These are phyloP conservation scores for Penicillium verrucosum DNA, from an alignment of 2,329 filamentous ascomycete genomes.

Conservation along the genomic window DNA sequence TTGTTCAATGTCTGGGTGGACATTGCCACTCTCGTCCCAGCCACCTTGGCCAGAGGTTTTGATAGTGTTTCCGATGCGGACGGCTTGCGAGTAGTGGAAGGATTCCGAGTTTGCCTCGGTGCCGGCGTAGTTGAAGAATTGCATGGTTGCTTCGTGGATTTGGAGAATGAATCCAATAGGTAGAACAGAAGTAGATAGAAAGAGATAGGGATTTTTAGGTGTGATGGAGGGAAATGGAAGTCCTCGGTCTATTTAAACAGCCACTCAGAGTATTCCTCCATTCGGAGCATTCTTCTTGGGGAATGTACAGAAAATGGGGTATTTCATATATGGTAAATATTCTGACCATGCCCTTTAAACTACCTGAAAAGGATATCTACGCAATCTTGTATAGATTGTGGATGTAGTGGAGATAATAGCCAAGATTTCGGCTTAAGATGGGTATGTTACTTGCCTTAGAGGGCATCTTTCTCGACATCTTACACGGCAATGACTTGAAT, in stretches of 20 bases:
- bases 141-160: neutral
- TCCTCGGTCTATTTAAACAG: too few species aligned
- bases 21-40: constrained; percentile 15
- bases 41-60: constrained; percentile 27
- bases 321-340: too few species aligned
- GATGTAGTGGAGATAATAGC: neutral
- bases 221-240: too few species aligned
- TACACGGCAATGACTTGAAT: neutral
- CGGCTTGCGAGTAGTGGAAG: constrained; percentile 26
- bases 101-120: constrained; percentile 10
- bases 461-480: neutral
- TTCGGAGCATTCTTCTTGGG: too few species aligned
- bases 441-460: neutral
- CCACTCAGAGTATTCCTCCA: too few species aligned
- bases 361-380: too few species aligned
- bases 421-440: neutral
- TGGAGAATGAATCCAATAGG: neutral
- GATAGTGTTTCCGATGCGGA: constrained; percentile 19
- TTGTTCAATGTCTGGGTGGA: constrained; percentile 4
- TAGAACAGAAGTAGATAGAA: too few species aligned
- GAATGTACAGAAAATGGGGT: too few species aligned
- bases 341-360: too few species aligned
- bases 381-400: too few species aligned
- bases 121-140: constrained; percentile 10
- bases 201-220: too few species aligned